Percentiles rank a stretch among this genome's conserved stretches.
These are phyloP conservation scores for Polytrichum commune DNA, from an alignment of 225 moss, liverwort and hornwort species.

Conservation along the genomic window DNA sequence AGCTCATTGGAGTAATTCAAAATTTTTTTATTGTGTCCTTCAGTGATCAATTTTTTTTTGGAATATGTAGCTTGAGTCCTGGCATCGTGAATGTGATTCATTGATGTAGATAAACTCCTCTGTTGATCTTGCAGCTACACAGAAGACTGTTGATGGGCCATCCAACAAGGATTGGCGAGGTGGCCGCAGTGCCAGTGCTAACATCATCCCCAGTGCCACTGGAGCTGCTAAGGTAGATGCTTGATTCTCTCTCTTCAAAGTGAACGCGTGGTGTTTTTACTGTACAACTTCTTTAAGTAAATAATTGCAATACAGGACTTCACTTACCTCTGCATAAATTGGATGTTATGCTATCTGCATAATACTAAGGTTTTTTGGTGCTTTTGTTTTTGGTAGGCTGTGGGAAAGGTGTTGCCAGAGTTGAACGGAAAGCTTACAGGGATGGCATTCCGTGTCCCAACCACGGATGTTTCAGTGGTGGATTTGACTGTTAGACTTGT, in stretches of 20 bases:
- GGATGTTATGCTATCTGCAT: background rate
- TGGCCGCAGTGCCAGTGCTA: conserved; percentile 39
- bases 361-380: background rate
- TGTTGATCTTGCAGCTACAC: conserved; percentile 43
- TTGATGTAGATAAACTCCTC: too few species aligned
- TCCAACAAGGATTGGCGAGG: conserved; percentile 71
- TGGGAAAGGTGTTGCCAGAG: conserved; percentile 65
- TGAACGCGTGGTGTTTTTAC: background rate
- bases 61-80: too few species aligned
- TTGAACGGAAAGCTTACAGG: conserved; percentile 69
- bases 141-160: conserved; percentile 68
- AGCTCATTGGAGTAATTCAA: too few species aligned
- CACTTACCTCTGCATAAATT: too few species aligned
- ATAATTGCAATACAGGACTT: background rate
- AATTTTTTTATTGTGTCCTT: too few species aligned
- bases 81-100: too few species aligned
- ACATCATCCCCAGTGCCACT: conserved; percentile 63
- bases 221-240: conserved; percentile 50
- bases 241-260: background rate
- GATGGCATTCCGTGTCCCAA: conserved; percentile 69
- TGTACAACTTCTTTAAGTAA: background rate
- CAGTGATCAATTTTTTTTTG: too few species aligned
- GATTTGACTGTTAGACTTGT: conserved; percentile 59
- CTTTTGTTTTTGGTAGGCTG: conserved; percentile 25
- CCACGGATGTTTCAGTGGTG: conserved; percentile 61